Conservation (phyloP, 345 rosid genomes). For the Litchi chinensis region DNA sequence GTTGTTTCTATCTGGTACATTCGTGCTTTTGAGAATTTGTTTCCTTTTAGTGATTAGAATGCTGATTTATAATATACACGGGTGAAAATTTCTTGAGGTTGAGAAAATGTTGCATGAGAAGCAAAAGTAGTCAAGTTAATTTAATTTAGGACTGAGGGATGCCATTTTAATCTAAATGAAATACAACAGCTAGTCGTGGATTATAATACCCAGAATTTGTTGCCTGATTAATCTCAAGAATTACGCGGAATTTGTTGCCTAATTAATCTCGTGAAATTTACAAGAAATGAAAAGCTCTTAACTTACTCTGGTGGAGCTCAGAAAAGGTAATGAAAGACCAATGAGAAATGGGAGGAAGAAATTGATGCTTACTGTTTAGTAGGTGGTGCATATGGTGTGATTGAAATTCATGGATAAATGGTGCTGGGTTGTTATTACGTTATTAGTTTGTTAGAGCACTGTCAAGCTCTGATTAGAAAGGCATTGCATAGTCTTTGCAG, state of each 20-base stretch:
- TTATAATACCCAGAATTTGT: neutral
- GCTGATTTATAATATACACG: neutral
- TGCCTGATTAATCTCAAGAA: neutral
- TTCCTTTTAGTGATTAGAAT: neutral
- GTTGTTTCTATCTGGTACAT: neutral
- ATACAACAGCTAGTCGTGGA: neutral
- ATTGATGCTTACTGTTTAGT: neutral
- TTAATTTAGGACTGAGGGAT: neutral
- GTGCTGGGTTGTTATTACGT: neutral
- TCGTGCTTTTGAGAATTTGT: neutral
- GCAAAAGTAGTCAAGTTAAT: neutral
- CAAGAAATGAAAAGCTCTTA: neutral
- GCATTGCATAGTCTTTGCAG: neutral
- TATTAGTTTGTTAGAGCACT: neutral
- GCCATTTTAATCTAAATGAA: neutral
- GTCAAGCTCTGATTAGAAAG: neutral
- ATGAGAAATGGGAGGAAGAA: neutral
- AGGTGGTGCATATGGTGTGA: neutral
- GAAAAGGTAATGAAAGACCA: neutral
- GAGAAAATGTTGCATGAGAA: neutral
- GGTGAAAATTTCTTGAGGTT: neutral
- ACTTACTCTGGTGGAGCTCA: neutral
- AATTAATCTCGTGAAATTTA: neutral
- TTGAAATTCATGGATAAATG: neutral
- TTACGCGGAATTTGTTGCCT: too few species aligned